phyloP scores from a whole-genome alignment of 2,329 filamentous ascomycete genomes.

The Penicillium sp. region DNA sequence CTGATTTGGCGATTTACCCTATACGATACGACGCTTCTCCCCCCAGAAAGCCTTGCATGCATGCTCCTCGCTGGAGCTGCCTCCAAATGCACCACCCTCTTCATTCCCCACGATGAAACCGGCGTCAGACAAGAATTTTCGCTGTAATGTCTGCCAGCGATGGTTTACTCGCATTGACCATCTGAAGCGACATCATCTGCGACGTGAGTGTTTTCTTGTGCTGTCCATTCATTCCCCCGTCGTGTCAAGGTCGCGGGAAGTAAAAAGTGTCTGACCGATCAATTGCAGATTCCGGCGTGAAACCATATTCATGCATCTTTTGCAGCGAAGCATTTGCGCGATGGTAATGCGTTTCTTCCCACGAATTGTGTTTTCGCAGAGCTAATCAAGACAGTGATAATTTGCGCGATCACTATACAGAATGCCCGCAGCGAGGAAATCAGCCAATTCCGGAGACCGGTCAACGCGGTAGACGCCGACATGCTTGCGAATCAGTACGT shows the following conservation, averaged over 20 bases:
- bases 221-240: conserved; percentile 9
- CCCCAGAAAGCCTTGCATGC: not conserved
- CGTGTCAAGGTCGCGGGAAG: not conserved
- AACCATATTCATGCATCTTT: conserved; percentile 46
- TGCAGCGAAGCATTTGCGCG: conserved; percentile 44
- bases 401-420: conserved; percentile 43
- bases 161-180: conserved; percentile 48
- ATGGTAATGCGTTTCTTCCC: conserved; percentile 32
- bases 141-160: conserved; percentile 42
- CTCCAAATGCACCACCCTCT: conserved; percentile 10
- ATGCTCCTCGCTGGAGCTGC: not conserved
- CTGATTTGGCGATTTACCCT: not conserved
- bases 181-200: conserved; percentile 45
- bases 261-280: not conserved
- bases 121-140: conserved; percentile 37
- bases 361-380: not conserved
- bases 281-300: conserved; percentile 43
- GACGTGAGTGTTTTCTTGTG: conserved; percentile 32
- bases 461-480: conserved; percentile 43
- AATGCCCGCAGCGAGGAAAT: conserved; percentile 40
- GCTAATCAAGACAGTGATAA: conserved; percentile 36
- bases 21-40: not conserved
- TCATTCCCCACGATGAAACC: conserved; percentile 28
- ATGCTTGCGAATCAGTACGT: conserved; percentile 46
- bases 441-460: conserved; percentile 43